Evolutionary conservation across 352 stramenopile species (phyloP), one percentile per base, ranked within the genome.

Genomic region (Peronospora belbahrii): DNA sequence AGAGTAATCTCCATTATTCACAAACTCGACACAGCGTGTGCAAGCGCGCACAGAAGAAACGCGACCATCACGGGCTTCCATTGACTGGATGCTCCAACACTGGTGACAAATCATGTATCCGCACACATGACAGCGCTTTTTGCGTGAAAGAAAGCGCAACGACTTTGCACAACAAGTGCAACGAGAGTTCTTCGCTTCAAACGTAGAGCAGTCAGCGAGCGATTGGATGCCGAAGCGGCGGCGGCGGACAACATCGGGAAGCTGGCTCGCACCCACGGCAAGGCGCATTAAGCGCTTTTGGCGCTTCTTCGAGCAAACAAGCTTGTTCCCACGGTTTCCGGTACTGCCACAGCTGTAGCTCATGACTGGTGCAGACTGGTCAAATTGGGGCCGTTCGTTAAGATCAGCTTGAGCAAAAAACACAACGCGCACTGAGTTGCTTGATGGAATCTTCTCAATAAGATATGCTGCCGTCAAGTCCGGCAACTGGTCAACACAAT

Each of bases 91-190:
- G 14, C 48, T 60, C 59, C 59, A 70, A 46, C 64, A 74, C 32
- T 62, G 56, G 39, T 74, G 51, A 25, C 64, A 74, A 19, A 70
- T 58, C 23, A 58, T 53, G 46, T 70, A 70, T 11, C 59, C 60
- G 24, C 64, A 74, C 6, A 74, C 43, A 41, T 65, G 53, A 31
- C 64, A 74, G 14, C 64, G 59, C 31, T 65, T 70, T 47, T 74
- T 69, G 8, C 48, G 53, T 1, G 51, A 46, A 20, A 64, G 49
- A n/a, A 68, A 38, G 3, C 46, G 53, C 6, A 86, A 48, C 14
- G 56, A 68, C 45, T 72, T 76, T 8, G 64, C 69, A 28, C 76
- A 88, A 48, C 65, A 74, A 20, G 75, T 71, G 39, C 76, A 88
- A 19, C 59, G 63, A 4, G 57, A 52, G 56, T 84, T 88, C 11